These are phyloP conservation scores for Cucurbita pepo DNA, from an alignment of 306 rosid species.

Conservation along the genomic window DNA sequence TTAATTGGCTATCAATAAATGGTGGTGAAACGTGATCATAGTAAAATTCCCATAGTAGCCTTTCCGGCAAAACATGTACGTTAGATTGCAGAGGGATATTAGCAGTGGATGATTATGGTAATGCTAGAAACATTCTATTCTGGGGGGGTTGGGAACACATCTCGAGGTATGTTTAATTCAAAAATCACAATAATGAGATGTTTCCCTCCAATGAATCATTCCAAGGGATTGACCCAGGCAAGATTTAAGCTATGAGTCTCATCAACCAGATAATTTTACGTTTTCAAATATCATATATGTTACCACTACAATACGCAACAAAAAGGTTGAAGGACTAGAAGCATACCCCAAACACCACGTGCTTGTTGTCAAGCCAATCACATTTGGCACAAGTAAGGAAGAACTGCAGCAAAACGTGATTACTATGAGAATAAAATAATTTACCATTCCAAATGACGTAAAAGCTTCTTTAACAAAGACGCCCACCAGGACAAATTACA, in stretches of 20 bases:
- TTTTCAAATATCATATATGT: neutral
- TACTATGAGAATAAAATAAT: neutral
- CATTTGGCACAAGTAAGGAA: slow-evolving; percentile 87
- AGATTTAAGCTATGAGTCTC: neutral
- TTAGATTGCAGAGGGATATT: neutral
- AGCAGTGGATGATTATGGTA: neutral
- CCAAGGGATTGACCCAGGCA: neutral
- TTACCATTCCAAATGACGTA: neutral
- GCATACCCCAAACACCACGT: slow-evolving; percentile 94
- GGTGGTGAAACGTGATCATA: neutral
- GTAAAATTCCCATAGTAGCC: neutral
- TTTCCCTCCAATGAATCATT: neutral
- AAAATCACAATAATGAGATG: neutral
- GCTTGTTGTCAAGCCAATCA: slow-evolving; percentile 98
- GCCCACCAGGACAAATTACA: neutral
- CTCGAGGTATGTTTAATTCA: neutral
- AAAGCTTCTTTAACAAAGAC: neutral
- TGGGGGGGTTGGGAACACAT: neutral
- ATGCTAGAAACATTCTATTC: neutral
- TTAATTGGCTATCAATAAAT: neutral
- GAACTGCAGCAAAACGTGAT: slow-evolving; percentile 37
- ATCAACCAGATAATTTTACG: neutral
- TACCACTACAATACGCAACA: neutral
- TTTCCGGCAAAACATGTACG: neutral
- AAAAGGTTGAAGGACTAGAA: slow-evolving; percentile 6